phyloP scores from a whole-genome alignment of 164 flowering plant genomes.

The Kingdonia uniflora region DNA sequence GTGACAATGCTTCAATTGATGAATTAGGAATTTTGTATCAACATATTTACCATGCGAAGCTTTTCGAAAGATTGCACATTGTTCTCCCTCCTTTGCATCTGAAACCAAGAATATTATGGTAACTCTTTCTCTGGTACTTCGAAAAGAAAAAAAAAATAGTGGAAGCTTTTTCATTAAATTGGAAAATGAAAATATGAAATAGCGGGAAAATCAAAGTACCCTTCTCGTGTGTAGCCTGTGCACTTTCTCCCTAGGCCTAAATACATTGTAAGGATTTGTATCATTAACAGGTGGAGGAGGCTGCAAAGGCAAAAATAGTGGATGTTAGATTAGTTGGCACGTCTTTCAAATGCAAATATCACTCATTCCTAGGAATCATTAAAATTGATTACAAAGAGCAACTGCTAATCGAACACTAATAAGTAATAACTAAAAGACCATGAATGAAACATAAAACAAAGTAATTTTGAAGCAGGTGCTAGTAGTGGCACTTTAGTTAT shows the following conservation, averaged over 20 bases:
- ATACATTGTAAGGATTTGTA: slow-evolving; percentile 96
- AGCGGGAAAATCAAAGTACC: slow-evolving; percentile 29
- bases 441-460: too few species aligned
- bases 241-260: slow-evolving; percentile 97
- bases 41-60: slow-evolving; percentile 78
- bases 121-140: too few species aligned
- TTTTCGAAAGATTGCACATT: slow-evolving; percentile 98
- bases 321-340: slow-evolving; percentile 4
- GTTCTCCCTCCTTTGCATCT: slow-evolving; percentile 99
- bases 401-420: too few species aligned
- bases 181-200: neutral
- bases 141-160: too few species aligned
- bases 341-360: slow-evolving; percentile 2
- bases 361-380: too few species aligned
- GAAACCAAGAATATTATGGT: slow-evolving; percentile 3
- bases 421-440: too few species aligned
- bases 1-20: neutral
- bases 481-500: too few species aligned
- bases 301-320: slow-evolving; percentile 28
- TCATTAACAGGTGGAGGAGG: slow-evolving; percentile 99
- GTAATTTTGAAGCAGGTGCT: too few species aligned
- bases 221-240: slow-evolving; percentile 95
- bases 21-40: neutral
- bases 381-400: too few species aligned
- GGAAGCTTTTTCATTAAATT: too few species aligned